These are phyloP conservation scores for Ophiobolus disseminans DNA, from an alignment of 2,329 filamentous ascomycete genomes.

Conservation along the genomic window DNA sequence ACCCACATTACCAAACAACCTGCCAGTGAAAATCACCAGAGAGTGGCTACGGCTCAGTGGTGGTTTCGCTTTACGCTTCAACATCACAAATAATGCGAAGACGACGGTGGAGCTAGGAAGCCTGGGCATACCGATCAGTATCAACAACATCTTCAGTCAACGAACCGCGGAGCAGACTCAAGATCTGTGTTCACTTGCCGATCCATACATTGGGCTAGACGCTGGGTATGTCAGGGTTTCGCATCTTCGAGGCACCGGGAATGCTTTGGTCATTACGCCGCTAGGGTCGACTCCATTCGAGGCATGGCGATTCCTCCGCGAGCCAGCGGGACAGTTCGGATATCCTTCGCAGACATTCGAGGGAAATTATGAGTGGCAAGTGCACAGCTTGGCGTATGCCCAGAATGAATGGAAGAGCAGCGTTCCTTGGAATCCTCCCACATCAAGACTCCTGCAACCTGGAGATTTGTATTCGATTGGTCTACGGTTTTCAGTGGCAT, in stretches of 20 bases:
- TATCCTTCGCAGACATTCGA: constrained; percentile 63
- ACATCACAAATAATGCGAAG: constrained; percentile 55
- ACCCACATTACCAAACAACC: constrained; percentile 51
- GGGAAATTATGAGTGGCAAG: constrained; percentile 68
- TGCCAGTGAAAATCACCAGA: constrained; percentile 56
- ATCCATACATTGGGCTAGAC: constrained; percentile 67
- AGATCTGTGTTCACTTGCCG: constrained; percentile 61
- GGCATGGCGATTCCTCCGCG: constrained; percentile 62
- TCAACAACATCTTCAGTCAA: constrained; percentile 68
- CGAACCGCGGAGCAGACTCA: constrained; percentile 59
- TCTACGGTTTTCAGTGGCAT: constrained; percentile 59
- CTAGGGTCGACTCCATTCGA: constrained; percentile 60
- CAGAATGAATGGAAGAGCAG: constrained; percentile 62
- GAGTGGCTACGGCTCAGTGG: constrained; percentile 59
- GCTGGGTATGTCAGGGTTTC: constrained; percentile 64
- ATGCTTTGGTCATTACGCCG: constrained; percentile 63
- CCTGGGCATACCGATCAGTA: constrained; percentile 65
- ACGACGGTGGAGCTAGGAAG: constrained; percentile 61
- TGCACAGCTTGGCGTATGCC: constrained; percentile 61
- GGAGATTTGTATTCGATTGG: constrained; percentile 59
- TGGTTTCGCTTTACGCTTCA: constrained; percentile 62
- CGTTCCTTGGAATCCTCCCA: constrained; percentile 63
- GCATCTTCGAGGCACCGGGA: constrained; percentile 60
- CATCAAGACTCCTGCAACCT: constrained; percentile 54
- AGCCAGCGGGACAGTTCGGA: constrained; percentile 44